Conservation (phyloP, 2,329 filamentous ascomycete species). For the Xylaria polymorpha region DNA sequence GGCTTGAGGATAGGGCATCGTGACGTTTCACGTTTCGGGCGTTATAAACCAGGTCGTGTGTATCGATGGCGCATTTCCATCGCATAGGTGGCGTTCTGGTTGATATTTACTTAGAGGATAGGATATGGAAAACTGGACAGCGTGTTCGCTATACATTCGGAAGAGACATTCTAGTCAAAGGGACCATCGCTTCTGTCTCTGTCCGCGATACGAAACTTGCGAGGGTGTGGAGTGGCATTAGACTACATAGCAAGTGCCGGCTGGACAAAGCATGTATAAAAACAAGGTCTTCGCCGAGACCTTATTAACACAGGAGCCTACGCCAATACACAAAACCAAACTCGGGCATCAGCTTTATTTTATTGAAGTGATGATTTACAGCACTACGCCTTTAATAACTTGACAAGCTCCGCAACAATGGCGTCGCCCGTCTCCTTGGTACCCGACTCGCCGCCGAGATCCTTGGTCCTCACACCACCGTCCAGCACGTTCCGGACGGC, state of each 20-base stretch:
- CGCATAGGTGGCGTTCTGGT: slow-evolving; percentile 21
- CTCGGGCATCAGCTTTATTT: not conserved
- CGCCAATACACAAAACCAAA: not conserved
- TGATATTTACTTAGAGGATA: slow-evolving; percentile 14
- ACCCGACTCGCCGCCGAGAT: slow-evolving; percentile 81
- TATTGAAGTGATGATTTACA: not conserved
- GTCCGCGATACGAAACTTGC: not conserved
- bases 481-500: slow-evolving; percentile 86
- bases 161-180: not conserved
- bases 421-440: slow-evolving; percentile 85
- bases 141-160: not conserved
- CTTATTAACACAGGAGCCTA: not conserved
- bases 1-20: not conserved
- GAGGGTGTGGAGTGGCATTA: too few relatives aligned
- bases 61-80: not conserved
- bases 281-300: not conserved
- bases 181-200: not conserved
- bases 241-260: not conserved
- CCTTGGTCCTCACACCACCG: slow-evolving; percentile 79
- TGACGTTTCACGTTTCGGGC: not conserved
- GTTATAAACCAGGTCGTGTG: not conserved
- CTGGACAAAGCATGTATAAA: not conserved
- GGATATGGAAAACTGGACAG: not conserved
- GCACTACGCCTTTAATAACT: slow-evolving; percentile 66
- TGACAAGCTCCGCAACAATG: slow-evolving; percentile 77